Evolutionary conservation across 331 rosid genomes (phyloP).

Genomic region (Erythrophleum ivorense): DNA sequence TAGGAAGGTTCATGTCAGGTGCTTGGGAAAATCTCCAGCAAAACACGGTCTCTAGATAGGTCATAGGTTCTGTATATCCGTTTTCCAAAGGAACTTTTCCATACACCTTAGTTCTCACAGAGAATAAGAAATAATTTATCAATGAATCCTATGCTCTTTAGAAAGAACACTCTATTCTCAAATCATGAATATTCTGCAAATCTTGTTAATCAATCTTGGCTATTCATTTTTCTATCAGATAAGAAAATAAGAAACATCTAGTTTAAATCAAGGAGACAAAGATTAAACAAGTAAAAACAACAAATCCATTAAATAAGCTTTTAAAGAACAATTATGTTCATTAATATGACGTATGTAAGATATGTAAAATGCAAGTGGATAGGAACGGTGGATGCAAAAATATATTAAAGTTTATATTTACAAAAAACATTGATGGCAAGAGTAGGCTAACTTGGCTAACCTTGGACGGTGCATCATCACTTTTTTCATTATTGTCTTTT

Average conservation of each 20-base stretch:
- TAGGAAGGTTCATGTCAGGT: neutral
- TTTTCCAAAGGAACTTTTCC: slow-evolving; percentile 12
- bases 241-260: neutral
- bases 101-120: slow-evolving; percentile 18
- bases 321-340: neutral
- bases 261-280: neutral
- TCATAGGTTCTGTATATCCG: slow-evolving; percentile 8
- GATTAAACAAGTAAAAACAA: neutral
- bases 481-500: slow-evolving; percentile 63
- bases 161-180: neutral
- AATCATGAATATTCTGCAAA: neutral
- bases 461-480: slow-evolving; percentile 71
- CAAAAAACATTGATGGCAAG: neutral
- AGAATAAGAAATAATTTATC: neutral
- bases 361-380: neutral
- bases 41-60: neutral
- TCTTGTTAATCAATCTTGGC: neutral
- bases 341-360: neutral
- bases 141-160: neutral
- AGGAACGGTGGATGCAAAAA: neutral
- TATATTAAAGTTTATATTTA: neutral
- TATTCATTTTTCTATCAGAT: neutral
- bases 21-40: neutral
- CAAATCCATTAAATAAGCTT: slow-evolving; percentile 4
- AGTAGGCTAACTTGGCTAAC: slow-evolving; percentile 48